A percentile compares a stretch with the other conserved stretches of the same genome.
phyloP scores from a whole-genome alignment of 2,329 filamentous ascomycete species.

The Calcarisporium arbuscula region DNA sequence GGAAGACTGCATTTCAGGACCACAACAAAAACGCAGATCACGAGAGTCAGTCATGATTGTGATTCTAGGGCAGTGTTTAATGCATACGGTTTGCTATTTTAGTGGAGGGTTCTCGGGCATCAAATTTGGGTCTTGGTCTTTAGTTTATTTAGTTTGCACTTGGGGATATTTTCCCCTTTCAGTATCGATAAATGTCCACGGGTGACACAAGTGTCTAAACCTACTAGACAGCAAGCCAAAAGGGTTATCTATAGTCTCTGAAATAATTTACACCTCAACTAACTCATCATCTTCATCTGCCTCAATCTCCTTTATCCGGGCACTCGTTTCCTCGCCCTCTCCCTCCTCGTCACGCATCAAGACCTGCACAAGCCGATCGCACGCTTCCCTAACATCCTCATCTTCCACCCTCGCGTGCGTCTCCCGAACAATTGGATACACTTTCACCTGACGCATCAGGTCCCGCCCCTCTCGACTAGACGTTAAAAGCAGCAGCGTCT shows the following conservation, averaged over 20 bases:
- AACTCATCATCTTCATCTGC: conserved; percentile 49
- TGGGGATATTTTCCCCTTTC: too few species aligned
- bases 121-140: too few species aligned
- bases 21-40: too few species aligned
- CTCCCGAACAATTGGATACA: conserved; percentile 86
- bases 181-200: too few species aligned
- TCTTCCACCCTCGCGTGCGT: conserved; percentile 72
- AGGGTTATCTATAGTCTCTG: too few species aligned
- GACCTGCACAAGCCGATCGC: conserved; percentile 84
- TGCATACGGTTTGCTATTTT: too few species aligned
- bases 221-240: too few species aligned
- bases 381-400: conserved; percentile 75
- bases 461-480: conserved; percentile 72
- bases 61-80: too few species aligned
- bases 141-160: too few species aligned
- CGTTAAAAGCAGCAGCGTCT: conserved; percentile 78
- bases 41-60: too few species aligned
- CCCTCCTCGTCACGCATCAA: conserved; percentile 70
- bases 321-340: conserved; percentile 33
- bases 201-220: too few species aligned
- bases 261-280: conserved; percentile 48
- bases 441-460: conserved; percentile 65
- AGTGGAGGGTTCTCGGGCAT: too few species aligned
- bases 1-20: conserved; percentile 37
- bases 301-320: conserved; percentile 38